phyloP scores from a whole-genome alignment of 1,139 yeast species.

The Hansenula lynferdii region DNA sequence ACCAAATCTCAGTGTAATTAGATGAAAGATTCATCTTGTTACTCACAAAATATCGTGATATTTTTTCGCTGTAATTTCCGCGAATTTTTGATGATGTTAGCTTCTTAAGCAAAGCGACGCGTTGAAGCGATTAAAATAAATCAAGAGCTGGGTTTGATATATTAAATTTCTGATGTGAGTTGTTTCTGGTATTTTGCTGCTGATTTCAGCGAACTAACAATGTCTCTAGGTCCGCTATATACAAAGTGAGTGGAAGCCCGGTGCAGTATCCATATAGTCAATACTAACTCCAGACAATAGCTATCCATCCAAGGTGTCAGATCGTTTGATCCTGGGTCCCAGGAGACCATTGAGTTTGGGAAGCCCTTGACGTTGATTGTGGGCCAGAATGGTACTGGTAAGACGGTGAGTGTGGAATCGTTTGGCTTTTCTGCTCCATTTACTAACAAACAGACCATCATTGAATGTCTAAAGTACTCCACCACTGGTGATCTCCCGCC shows the following conservation, averaged over 20 bases:
- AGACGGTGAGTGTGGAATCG: slow-evolving; percentile 43
- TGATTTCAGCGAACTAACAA: slow-evolving; percentile 4
- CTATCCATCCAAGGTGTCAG: slow-evolving; percentile 88
- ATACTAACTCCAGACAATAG: slow-evolving; percentile 23
- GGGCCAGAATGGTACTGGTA: slow-evolving; percentile 98
- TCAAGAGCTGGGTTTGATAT: background rate
- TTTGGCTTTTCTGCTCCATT: background rate
- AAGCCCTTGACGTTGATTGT: slow-evolving; percentile 90
- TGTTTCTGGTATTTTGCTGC: background rate
- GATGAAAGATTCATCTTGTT: background rate
- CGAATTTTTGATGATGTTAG: background rate
- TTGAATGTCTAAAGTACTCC: slow-evolving; percentile 89
- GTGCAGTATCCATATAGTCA: background rate
- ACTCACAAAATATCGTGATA: background rate
- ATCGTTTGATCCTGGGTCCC: slow-evolving; percentile 77
- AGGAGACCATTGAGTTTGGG: slow-evolving; percentile 87
- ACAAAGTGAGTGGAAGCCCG: slow-evolving; percentile 6
- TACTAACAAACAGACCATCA: slow-evolving; percentile 48
- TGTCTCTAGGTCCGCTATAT: slow-evolving; percentile 6
- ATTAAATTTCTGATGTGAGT: background rate
- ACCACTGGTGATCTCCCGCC: slow-evolving; percentile 98
- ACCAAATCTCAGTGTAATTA: no score
- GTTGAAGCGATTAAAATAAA: no score
- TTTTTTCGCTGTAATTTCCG: background rate
- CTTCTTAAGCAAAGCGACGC: no score